Percentiles rank a stretch among this genome's conserved stretches.
Evolutionary conservation across 345 rosid species (phyloP).

Genomic region (Populus pruinosa): DNA sequence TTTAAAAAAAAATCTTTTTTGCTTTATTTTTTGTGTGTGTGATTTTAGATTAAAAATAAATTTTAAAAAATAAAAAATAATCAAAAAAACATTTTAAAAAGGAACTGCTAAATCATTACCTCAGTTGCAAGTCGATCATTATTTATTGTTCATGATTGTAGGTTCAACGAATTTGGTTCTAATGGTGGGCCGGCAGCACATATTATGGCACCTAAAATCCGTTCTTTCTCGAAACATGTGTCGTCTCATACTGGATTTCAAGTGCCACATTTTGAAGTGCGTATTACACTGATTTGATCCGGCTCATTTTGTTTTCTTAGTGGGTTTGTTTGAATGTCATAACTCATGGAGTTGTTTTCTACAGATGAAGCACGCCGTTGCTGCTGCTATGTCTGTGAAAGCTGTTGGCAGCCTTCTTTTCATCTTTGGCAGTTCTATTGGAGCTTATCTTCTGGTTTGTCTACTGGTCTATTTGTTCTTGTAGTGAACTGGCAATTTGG

Average conservation of each 20-base stretch:
- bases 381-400: slow-evolving; percentile 52
- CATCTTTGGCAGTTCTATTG: slow-evolving; percentile 58
- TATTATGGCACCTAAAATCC: slow-evolving; percentile 43
- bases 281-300: background rate
- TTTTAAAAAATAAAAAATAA: too few relatives aligned
- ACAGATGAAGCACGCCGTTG: slow-evolving; percentile 45
- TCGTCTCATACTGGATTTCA: slow-evolving; percentile 46
- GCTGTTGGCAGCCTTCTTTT: slow-evolving; percentile 68
- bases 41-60: too few relatives aligned
- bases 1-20: too few relatives aligned
- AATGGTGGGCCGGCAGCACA: slow-evolving; percentile 65
- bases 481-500: background rate
- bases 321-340: background rate
- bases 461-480: background rate
- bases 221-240: slow-evolving; percentile 38
- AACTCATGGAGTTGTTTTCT: background rate
- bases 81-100: too few relatives aligned
- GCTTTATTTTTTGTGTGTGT: too few relatives aligned
- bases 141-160: slow-evolving; percentile 13
- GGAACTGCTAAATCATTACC: too few relatives aligned
- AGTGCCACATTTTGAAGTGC: slow-evolving; percentile 52
- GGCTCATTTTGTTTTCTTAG: background rate
- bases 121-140: background rate
- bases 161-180: slow-evolving; percentile 61
- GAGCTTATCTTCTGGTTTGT: slow-evolving; percentile 73